These are phyloP conservation scores for Corynespora cassiicola DNA, from an alignment of 2,329 filamentous ascomycete species.

Conservation along the genomic window DNA sequence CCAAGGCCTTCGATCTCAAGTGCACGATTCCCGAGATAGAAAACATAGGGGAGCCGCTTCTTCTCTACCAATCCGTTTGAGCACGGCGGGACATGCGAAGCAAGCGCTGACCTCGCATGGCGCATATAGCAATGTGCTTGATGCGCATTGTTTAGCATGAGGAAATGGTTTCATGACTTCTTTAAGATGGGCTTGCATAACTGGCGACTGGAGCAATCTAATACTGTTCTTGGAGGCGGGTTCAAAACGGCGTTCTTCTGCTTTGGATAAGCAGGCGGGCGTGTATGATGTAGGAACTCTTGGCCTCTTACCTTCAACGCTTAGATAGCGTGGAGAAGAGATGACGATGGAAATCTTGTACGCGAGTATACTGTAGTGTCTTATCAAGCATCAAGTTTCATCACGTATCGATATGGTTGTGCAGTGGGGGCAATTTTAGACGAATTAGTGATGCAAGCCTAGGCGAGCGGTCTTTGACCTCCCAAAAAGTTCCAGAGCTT, in stretches of 20 bases:
- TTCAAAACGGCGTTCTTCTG: conserved; percentile 38
- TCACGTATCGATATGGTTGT: conserved; percentile 5
- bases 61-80: conserved; percentile 73
- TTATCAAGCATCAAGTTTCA: conserved; percentile 25
- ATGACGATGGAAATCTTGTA: conserved; percentile 21
- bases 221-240: conserved; percentile 26
- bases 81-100: conserved; percentile 18
- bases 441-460: conserved; percentile 27
- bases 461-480: conserved; percentile 22
- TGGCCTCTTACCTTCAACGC: conserved; percentile 9
- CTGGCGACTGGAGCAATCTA: conserved; percentile 46
- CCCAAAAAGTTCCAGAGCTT: conserved; percentile 29
- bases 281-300: conserved; percentile 16
- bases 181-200: conserved; percentile 41
- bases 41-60: conserved; percentile 92
- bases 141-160: conserved; percentile 40
- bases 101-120: conserved; percentile 4
- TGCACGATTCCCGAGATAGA: conserved; percentile 99
- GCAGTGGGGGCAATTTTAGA: conserved; percentile 21
- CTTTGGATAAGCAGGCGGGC: conserved; percentile 19
- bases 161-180: conserved; percentile 45
- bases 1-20: conserved; percentile 97
- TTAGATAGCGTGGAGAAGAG: not conserved
- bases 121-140: conserved; percentile 20
- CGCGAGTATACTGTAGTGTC: conserved; percentile 37